These are phyloP conservation scores for Vaccinium myrtillus DNA, from an alignment of 148 eudicot genomes.

Conservation along the genomic window DNA sequence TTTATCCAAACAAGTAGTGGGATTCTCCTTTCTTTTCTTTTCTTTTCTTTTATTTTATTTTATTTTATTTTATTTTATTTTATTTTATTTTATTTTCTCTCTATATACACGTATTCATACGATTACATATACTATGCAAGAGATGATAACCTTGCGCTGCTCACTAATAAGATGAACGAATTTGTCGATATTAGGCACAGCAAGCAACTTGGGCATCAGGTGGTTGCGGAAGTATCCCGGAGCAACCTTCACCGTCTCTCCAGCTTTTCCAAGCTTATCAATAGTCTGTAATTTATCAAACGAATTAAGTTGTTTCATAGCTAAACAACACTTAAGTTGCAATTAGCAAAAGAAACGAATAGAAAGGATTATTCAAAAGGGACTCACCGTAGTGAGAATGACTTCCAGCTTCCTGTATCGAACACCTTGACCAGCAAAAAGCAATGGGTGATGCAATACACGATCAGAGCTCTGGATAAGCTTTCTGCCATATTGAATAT, in stretches of 20 bases:
- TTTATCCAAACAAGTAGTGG: background rate
- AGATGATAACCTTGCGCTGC: conserved; percentile 71
- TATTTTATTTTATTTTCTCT: background rate
- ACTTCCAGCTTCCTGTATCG: conserved; percentile 81
- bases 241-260: conserved; percentile 91
- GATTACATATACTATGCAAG: background rate
- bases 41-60: background rate
- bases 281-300: conserved; percentile 43
- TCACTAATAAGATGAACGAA: conserved; percentile 69
- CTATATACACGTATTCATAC: background rate
- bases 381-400: conserved; percentile 73
- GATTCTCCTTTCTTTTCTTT: background rate
- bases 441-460: conserved; percentile 57
- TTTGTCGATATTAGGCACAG: conserved; percentile 91
- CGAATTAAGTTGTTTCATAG: background rate
- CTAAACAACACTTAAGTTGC: background rate
- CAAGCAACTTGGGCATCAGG: conserved; percentile 90
- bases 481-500: conserved; percentile 47
- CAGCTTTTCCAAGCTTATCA: conserved; percentile 89
- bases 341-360: background rate
- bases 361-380: background rate
- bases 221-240: conserved; percentile 91
- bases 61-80: background rate
- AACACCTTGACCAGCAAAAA: conserved; percentile 70
- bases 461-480: conserved; percentile 29